phyloP scores from a whole-genome alignment of 805 yeast genomes.

The Cyberlindnera meyerae region DNA sequence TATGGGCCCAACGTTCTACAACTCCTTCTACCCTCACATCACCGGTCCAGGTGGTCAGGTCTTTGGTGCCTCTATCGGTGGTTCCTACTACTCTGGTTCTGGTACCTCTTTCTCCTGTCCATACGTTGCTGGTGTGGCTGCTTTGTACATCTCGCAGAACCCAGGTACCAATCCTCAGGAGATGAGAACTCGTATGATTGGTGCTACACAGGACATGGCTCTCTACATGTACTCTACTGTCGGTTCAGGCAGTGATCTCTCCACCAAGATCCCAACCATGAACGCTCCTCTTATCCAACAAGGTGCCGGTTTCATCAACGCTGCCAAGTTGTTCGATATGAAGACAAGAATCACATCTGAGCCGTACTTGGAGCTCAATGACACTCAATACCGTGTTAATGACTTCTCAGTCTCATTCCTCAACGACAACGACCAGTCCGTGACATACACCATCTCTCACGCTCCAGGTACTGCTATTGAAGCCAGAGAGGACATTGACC shows the following conservation, averaged over 20 bases:
- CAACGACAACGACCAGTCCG: constrained; percentile 8
- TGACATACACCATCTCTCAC: constrained; percentile 9
- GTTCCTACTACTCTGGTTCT: constrained; percentile 7
- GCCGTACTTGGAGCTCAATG: constrained; percentile 12
- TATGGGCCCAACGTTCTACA: constrained; percentile 20
- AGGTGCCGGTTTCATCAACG: constrained; percentile 17
- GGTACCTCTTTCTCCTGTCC: constrained; percentile 18
- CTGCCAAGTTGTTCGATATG: constrained; percentile 8
- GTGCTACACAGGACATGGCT: constrained; percentile 4
- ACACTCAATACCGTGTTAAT: constrained; percentile 13
- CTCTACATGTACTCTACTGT: background rate
- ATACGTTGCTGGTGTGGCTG: constrained; percentile 17
- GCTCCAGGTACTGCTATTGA: constrained; percentile 7
- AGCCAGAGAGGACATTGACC: constrained; percentile 2
- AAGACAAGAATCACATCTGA: constrained; percentile 7
- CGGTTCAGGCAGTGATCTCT: constrained; percentile 1
- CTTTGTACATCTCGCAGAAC: constrained; percentile 7
- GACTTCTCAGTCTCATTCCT: constrained; percentile 10
- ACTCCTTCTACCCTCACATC: constrained; percentile 13
- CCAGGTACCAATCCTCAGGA: constrained; percentile 6
- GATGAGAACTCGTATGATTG: constrained; percentile 3
- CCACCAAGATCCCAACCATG: constrained; percentile 3
- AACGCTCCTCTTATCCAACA: constrained; percentile 13
- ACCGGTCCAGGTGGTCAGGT: constrained; percentile 20
- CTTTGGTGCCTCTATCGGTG: constrained; percentile 11